Evolutionary conservation across 1,139 yeast species (phyloP).

Genomic region (Pichia sp.): DNA sequence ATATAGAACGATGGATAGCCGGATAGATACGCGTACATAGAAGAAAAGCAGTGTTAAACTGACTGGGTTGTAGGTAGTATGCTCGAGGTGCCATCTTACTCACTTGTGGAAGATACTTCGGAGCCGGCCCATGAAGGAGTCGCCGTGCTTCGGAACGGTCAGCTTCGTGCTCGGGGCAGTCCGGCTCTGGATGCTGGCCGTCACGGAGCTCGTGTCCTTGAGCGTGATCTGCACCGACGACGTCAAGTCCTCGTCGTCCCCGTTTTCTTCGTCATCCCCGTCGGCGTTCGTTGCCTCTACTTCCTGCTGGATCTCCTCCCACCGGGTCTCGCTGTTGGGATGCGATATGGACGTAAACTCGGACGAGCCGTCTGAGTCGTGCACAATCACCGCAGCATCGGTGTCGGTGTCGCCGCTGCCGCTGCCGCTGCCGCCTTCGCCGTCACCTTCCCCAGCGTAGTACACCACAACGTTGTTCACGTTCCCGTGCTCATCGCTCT

Average conservation of each 20-base stretch:
- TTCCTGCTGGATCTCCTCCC: constrained; percentile 1
- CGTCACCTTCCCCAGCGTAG: no score
- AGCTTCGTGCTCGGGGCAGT: not conserved
- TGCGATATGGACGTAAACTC: constrained; percentile 30
- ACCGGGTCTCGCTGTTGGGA: constrained; percentile 18
- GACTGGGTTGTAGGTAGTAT: not conserved
- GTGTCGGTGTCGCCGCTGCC: constrained; percentile 11
- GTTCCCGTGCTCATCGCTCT: constrained; percentile 45
- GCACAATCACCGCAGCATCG: constrained; percentile 9
- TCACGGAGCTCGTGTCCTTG: constrained; percentile 23
- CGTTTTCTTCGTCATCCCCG: constrained; percentile 15
- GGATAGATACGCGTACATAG: not conserved
- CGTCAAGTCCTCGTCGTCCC: constrained; percentile 18
- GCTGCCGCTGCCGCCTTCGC: no score
- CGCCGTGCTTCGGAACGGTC: not conserved
- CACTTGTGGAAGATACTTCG: constrained; percentile 3
- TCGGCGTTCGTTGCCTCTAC: not conserved
- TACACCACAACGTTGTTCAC: constrained; percentile 46
- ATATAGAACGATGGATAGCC: not conserved
- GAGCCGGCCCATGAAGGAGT: constrained; percentile 3
- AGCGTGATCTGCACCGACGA: constrained; percentile 29
- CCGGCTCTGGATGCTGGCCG: constrained; percentile 4
- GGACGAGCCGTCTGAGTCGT: constrained; percentile 23
- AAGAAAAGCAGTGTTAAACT: no score
- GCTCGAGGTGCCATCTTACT: not conserved